Evolutionary conservation across 169 alveolate genomes (phyloP).

Genomic region (Miamiensis avidus): DNA sequence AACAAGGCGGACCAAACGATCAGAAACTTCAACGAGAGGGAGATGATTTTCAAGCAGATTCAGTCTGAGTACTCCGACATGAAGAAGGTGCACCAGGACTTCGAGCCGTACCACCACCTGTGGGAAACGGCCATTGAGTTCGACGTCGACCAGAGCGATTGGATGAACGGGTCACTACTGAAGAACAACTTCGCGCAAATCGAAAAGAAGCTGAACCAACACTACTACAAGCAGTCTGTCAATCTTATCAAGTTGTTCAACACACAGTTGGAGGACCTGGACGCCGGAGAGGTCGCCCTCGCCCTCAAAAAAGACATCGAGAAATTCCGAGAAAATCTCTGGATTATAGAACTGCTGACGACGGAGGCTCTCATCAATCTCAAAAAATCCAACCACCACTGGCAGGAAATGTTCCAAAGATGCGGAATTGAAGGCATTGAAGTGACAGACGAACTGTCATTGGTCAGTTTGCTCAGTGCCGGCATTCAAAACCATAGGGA

Average conservation of each 20-base stretch:
- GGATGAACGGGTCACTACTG: constrained; percentile 42
- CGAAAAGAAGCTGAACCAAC: constrained; percentile 3
- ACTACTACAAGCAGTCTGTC: neutral
- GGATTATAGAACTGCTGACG: constrained; percentile 48
- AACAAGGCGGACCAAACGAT: constrained; percentile 45
- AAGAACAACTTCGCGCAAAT: constrained; percentile 5
- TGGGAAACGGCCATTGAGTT: constrained; percentile 58
- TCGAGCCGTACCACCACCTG: constrained; percentile 62
- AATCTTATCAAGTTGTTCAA: constrained; percentile 1
- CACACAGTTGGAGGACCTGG: neutral
- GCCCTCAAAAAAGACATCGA: neutral
- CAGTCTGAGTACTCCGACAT: constrained; percentile 58
- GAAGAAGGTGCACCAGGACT: constrained; percentile 45
- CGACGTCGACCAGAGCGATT: constrained; percentile 46
- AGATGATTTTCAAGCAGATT: constrained; percentile 45
- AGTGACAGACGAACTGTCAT: constrained; percentile 52
- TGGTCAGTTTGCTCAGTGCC: constrained; percentile 25
- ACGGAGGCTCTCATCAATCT: constrained; percentile 48
- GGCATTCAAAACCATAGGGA: constrained; percentile 32
- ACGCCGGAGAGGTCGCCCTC: neutral
- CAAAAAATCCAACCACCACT: constrained; percentile 37
- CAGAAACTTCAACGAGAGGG: constrained; percentile 63
- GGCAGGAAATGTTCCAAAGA: constrained; percentile 52
- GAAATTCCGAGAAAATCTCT: constrained; percentile 10
- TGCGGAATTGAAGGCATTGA: constrained; percentile 28